phyloP scores from a whole-genome alignment of 2,329 filamentous ascomycete genomes.

The Fusarium bactridioides region DNA sequence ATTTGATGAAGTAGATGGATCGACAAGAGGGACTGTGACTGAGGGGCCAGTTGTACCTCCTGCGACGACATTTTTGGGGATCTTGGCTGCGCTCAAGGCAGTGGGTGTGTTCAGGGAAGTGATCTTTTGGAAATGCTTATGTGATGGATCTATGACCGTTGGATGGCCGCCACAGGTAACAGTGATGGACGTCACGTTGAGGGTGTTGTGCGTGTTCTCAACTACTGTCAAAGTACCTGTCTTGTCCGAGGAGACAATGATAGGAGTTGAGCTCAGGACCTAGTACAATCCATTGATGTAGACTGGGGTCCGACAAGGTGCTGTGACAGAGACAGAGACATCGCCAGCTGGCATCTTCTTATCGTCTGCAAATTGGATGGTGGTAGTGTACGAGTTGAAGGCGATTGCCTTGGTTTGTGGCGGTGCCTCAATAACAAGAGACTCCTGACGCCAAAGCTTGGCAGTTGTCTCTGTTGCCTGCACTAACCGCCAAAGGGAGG shows the following conservation, averaged over 20 bases:
- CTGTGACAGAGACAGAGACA: neutral
- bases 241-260: neutral
- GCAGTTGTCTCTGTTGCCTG: neutral
- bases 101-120: rapidly evolving
- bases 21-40: neutral
- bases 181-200: neutral
- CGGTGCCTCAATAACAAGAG: neutral
- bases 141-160: neutral
- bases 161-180: neutral
- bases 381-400: neutral
- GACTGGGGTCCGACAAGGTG: neutral
- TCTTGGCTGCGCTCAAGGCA: neutral
- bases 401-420: neutral
- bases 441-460: neutral
- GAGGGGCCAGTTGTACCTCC: neutral
- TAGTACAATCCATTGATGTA: neutral
- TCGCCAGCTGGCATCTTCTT: neutral
- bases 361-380: neutral
- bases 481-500: neutral
- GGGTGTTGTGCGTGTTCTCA: neutral
- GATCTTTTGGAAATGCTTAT: neutral
- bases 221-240: neutral
- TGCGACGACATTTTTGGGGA: neutral
- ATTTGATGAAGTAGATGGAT: neutral
- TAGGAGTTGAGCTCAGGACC: neutral